These are phyloP conservation scores for Nakazawaea siamensis DNA, from an alignment of 805 yeast species.

Conservation along the genomic window DNA sequence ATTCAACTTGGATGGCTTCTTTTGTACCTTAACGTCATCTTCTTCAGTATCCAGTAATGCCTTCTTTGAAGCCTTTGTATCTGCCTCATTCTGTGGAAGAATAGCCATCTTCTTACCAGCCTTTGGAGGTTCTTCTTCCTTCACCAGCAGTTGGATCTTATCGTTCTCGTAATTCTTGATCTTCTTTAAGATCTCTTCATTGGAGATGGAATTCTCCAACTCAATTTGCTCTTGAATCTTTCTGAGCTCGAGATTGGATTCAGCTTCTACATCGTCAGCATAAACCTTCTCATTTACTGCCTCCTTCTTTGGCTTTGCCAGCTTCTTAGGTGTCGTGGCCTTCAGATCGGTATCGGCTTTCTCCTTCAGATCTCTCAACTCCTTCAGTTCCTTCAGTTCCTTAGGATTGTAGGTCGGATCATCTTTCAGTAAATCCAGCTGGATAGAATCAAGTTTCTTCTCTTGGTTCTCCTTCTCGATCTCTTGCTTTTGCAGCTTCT, in stretches of 20 bases:
- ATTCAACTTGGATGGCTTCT: neutral
- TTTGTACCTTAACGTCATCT: too few relatives aligned
- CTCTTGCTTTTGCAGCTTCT: conserved; percentile 9
- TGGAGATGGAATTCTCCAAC: conserved; percentile 2
- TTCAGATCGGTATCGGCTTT: neutral
- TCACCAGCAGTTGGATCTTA: neutral
- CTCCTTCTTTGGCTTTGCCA: neutral
- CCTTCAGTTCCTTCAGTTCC: conserved; percentile 12
- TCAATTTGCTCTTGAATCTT: conserved; percentile 3
- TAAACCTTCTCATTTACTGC: too few relatives aligned
- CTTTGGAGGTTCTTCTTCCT: neutral
- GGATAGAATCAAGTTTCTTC: conserved; percentile 11
- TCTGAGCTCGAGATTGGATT: neutral
- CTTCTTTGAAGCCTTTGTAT: neutral
- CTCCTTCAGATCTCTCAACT: conserved; percentile 11
- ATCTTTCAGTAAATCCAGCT: neutral
- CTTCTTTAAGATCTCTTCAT: conserved; percentile 2
- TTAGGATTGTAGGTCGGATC: neutral
- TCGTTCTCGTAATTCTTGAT: neutral
- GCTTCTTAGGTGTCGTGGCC: neutral
- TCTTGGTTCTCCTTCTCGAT: conserved; percentile 13
- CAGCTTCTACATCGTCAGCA: too few relatives aligned
- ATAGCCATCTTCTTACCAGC: neutral
- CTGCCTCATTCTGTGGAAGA: neutral
- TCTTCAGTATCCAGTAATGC: neutral